A percentile compares a stretch with the other conserved stretches of the same genome.
phyloP scores from a whole-genome alignment of 768 basidiomycete species.

The Boletus huronensis region DNA sequence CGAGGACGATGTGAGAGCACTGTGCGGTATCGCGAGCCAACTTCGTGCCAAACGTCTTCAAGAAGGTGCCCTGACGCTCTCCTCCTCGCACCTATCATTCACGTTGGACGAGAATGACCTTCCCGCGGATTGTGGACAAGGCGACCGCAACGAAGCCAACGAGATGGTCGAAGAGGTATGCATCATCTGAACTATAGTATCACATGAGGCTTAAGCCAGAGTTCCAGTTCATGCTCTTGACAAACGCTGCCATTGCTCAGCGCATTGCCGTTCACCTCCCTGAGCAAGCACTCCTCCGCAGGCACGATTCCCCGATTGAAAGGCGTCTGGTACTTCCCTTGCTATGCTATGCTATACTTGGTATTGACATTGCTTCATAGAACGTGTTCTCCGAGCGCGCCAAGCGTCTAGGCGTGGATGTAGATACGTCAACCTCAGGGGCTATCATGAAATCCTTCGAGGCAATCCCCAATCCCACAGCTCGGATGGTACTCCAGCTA shows the following conservation, averaged over 20 bases:
- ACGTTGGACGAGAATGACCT: constrained; percentile 72
- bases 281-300: constrained; percentile 94
- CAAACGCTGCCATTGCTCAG: constrained; percentile 88
- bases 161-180: constrained; percentile 84
- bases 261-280: constrained; percentile 92
- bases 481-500: constrained; percentile 75
- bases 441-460: constrained; percentile 83
- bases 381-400: constrained; percentile 79
- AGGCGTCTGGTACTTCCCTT: constrained; percentile 64
- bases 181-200: background rate
- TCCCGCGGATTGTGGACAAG: constrained; percentile 74
- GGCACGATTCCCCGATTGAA: constrained; percentile 91
- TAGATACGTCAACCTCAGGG: constrained; percentile 78
- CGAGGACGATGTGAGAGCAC: constrained; percentile 68
- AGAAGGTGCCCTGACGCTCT: constrained; percentile 71
- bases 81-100: constrained; percentile 72
- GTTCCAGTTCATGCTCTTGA: constrained; percentile 85
- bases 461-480: constrained; percentile 66
- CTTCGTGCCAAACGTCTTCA: constrained; percentile 72
- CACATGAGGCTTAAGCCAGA: constrained; percentile 1
- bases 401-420: constrained; percentile 72
- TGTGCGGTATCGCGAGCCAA: constrained; percentile 69
- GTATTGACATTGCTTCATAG: constrained; percentile 37
- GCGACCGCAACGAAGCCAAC: constrained; percentile 68
- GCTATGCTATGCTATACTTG: background rate